Base-by-base conservation (phyloP, 2,329 filamentous ascomycete species). In the Paraphaeosphaeria minitans region DNA sequence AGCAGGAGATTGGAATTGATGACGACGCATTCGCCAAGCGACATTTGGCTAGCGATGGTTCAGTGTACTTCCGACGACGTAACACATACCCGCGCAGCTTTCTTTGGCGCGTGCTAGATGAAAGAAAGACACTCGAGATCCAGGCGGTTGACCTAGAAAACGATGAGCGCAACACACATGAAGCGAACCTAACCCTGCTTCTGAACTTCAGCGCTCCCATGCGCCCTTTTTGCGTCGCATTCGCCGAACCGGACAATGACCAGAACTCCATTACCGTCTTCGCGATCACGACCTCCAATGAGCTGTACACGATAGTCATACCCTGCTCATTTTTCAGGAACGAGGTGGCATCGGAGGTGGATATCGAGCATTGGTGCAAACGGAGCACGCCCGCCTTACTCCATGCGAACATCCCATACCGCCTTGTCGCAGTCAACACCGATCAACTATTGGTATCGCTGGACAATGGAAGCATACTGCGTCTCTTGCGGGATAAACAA, bases 91-190 rank as follows among this genome's bases (percentile, higher is more conserved):
- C 95, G 41, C 88, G 91, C 72, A 92, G 87, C 77, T 96, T 98
- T 73, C 84, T 97, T 49, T 99, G 95, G 95, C 87, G 94, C 67
- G 84, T 98, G 41, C 80, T 97, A 60, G 90, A 96, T 71, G 87
- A 92, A 69, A 87, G 88, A 70, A 90, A 86, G 66, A 82, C 92
- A 62, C 83, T 99, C 67, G 94, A 95, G 78, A 83, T 99, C 52
- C 90, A 92, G 72, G 88, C 87, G 42, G 87, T 91, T 60, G 95
- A 99, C 77, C 80, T 97, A 65, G 89, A 87, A 22, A 74, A 93
- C 85, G 79, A 85, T 83, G 65, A 83, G 83, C 61, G 84, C 82
- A 84, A 87, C 22, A 78, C 82, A 45, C 74, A 78, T 52, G 92
- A 96, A 77, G 87, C 90, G 55, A 87, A 89, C 64, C 81, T 95